Evolutionary conservation across 129 eudicot species (phyloP), one percentile per base, ranked within the genome.

Genomic region (Smallanthus sonchifolius): DNA sequence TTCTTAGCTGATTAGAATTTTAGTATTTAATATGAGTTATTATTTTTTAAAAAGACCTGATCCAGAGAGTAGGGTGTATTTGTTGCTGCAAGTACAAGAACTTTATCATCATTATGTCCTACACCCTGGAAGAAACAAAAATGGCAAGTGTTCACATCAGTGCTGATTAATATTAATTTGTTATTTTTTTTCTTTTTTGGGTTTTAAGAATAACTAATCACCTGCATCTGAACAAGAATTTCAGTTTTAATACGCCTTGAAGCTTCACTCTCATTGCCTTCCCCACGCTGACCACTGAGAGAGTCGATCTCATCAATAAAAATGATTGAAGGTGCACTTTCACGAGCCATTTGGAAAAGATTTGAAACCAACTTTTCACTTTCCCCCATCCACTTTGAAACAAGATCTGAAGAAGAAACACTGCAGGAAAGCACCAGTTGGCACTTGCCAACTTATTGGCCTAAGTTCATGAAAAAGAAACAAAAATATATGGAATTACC

Each of bases 361-460:
- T 88, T 95, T 59, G 99, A 88, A 28, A 95, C 99, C 64, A 95
- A 77, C 85, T 91, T 95, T 77, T 95, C 99, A 87, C 99, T 95
- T 86, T 95, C 99, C 7, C 99, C 99, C 99, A 95, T 95, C 99
- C 99, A 95, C 81, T 95, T 95, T 77, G 99, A 95, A 28, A 95
- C 99, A 81, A 95, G 83, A 79, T 95, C 97, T 56, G 99, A 95
- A 36, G 99, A 95, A 47, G 99, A 95, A 45, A 95, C 78, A 77
- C 99, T 95, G 87, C 90, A 91, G 52, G 57, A 70, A 83, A 80
- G 84, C 68, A 79, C 78, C 76, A 84, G 88, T 81, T 84, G 88
- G 91, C 94, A 79, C 86, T 87, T 83, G 89, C 94, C 87, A 87
- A 87, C 89, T 85, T 87, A 71, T 62, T 74, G 81, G 83, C 63